These are phyloP conservation scores for Macrocybe sp. DNA, from an alignment of 1,284 basidiomycete species.

Conservation along the genomic window DNA sequence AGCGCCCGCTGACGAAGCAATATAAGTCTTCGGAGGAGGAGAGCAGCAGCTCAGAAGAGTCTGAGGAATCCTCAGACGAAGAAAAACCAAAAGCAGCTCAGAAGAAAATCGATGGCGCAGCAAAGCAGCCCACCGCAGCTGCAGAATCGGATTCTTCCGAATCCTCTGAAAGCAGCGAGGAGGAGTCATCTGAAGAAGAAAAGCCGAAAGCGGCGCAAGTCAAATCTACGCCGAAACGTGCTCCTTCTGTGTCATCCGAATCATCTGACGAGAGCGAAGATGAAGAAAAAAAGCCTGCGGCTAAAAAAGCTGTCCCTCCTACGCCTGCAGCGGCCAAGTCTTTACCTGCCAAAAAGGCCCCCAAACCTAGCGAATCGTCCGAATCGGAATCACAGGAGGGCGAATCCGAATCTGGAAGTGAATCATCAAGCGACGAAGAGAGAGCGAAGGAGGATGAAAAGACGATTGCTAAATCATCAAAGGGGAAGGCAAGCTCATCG, in stretches of 20 bases:
- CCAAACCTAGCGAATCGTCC: conserved; percentile 15
- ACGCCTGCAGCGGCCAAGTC: conserved; percentile 14
- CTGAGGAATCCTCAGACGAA: conserved; percentile 28
- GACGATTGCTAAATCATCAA: neutral
- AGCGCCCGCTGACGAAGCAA: conserved; percentile 20
- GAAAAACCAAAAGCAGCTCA: conserved; percentile 41
- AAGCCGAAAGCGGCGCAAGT: conserved; percentile 41
- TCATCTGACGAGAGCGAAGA: conserved; percentile 17
- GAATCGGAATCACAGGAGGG: conserved; percentile 17
- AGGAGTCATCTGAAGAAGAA: conserved; percentile 36
- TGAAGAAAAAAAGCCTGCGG: conserved; percentile 11
- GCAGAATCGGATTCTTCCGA: conserved; percentile 3
- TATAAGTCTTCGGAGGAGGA: too few species aligned
- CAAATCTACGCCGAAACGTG: conserved; percentile 26
- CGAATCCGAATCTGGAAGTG: conserved; percentile 16
- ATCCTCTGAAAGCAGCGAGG: conserved; percentile 26
- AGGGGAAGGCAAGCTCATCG: conserved; percentile 27
- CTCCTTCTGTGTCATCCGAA: conserved; percentile 1
- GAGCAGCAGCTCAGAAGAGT: too few species aligned
- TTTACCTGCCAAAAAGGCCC: conserved; percentile 17
- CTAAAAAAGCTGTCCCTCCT: conserved; percentile 14
- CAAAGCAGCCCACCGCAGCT: conserved; percentile 25
- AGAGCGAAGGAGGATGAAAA: neutral
- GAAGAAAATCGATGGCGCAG: conserved; percentile 13
- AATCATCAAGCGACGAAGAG: conserved; percentile 7